Evolutionary conservation across 2,329 filamentous ascomycete genomes (phyloP), one percentile per base, ranked within the genome.

Genomic region (Domatiomyces globalis): DNA sequence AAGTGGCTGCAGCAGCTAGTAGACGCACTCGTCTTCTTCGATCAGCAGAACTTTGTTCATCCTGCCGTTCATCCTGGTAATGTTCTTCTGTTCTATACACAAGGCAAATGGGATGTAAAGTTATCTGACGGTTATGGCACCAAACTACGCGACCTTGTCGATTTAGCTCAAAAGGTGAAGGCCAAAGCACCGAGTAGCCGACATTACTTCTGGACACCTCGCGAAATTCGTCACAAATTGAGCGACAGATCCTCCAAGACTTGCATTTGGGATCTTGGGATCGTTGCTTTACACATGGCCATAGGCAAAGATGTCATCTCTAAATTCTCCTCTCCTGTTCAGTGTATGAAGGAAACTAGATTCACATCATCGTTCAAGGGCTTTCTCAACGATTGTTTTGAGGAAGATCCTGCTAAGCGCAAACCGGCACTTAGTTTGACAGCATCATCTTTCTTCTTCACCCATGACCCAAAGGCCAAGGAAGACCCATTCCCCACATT

Each of bases 241-340:
- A 73, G 63, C 33, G 63, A 66, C 39, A 65, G 66, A 49, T 84
- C 65, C 74, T 83, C 69, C 61, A 95, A 95, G 65, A 87, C 87
- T 0, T 92, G 96, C 65, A 79, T 96, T 7, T 98, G 92, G 92
- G 86, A 95, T 58, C 81, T 98, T 61, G 92, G 92, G 4, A 80
- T 95, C 27, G 78, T 95, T 4, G 85, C 95, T 60, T 68, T 95
- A 42, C 90, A 98, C 65, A 95, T 96, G 87, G 78, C 92, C 2
- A 90, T 95, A 65, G 92, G 92, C 1, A 73, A 87, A 33, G 80
- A 87, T 58, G 78, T 87, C 5, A 73, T 84, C 17, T 76, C 83
- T 53, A 84, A 82, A 53, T 90, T 92, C 65, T 81, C 82, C 15
- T 94, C 87, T 0, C 89, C 90, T 1, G 27, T 49, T 22, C 49